A percentile compares a stretch with the other conserved stretches of the same genome.
These are phyloP conservation scores for Tetrapisispora fleetii DNA, from an alignment of 805 yeast genomes.

Conservation along the genomic window DNA sequence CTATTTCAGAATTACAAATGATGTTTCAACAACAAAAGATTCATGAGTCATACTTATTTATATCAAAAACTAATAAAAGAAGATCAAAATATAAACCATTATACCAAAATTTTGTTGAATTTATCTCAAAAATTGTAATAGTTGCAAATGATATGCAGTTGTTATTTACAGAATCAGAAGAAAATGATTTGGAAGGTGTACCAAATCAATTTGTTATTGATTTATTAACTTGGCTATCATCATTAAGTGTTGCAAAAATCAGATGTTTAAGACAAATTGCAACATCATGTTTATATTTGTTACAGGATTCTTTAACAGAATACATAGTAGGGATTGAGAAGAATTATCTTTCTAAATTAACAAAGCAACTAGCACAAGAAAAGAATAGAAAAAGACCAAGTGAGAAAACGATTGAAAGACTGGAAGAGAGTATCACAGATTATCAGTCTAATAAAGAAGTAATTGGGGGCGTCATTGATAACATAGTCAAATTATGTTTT, in stretches of 20 bases:
- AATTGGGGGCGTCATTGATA: conserved; percentile 48
- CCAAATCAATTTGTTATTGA: conserved; percentile 32
- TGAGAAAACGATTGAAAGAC: conserved; percentile 37
- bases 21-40: conserved; percentile 48
- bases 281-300: conserved; percentile 45
- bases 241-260: conserved; percentile 57
- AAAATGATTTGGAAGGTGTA: conserved; percentile 7
- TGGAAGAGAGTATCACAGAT: conserved; percentile 34
- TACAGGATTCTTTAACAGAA: conserved; percentile 53
- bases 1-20: conserved; percentile 62
- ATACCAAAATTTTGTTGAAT: conserved; percentile 43
- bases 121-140: conserved; percentile 43
- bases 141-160: conserved; percentile 53
- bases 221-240: conserved; percentile 63
- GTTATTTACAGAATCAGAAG: conserved; percentile 34
- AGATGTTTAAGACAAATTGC: conserved; percentile 65
- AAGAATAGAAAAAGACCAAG: conserved; percentile 30
- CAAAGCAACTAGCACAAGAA: conserved; percentile 31
- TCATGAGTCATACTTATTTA: conserved; percentile 61
- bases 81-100: conserved; percentile 34
- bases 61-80: conserved; percentile 40
- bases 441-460: conserved; percentile 42
- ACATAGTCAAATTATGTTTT: conserved; percentile 56
- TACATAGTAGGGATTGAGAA: conserved; percentile 32
- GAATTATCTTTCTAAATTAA: conserved; percentile 30